Evolutionary conservation across 352 stramenopile species (phyloP), one percentile per base, ranked within the genome.

Genomic region (Globisporangium nagaii): DNA sequence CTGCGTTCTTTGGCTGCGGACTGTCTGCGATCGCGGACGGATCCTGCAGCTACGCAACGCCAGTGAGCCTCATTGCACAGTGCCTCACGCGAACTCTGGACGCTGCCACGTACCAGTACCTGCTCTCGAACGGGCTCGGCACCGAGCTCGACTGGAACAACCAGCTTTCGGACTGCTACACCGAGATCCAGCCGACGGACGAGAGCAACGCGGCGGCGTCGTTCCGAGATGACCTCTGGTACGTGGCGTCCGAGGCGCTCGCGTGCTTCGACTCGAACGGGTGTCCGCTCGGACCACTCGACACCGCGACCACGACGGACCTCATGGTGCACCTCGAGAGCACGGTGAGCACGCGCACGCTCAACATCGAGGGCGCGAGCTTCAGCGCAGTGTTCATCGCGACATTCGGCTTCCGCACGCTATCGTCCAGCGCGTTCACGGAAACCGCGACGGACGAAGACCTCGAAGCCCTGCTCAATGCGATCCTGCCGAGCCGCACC

Each of bases 261-360:
- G 57, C 53, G 25, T 66, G 55, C 42, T 68, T 65, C 20, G 60
- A 70, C 6, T 12, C 24, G 1, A 20, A 53, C 22, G 25, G n/a
- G 2, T 74, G 66, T 39, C 50, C 66, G 12, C 58, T 69, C 25
- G 62, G 65, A 22, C 58, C 58, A 12, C 55, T 75, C 3, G 17
- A 32, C 6, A 32, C 35, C 6, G 27, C 42, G 0, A 42, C 58
- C 15, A 48, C 60, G 12, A 27, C 10, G 3, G 48, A 48, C 22
- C 27, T 35, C n/a, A 72, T 72, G 67, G 15, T 62, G 13, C 20
- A 51, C 30, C 41, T 72, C 15, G 20, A 53, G 17, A 47, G 19
- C 7, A 35, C 25, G 5, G 28, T 8, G 17, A 37, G 11, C 24
- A 42, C 28, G 20, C 20, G 25, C 31, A 30, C 30, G 1, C 69